Evolutionary conservation across 192 early-diverging fungal species (phyloP).

Genomic region (Chytriomyces confervae): DNA sequence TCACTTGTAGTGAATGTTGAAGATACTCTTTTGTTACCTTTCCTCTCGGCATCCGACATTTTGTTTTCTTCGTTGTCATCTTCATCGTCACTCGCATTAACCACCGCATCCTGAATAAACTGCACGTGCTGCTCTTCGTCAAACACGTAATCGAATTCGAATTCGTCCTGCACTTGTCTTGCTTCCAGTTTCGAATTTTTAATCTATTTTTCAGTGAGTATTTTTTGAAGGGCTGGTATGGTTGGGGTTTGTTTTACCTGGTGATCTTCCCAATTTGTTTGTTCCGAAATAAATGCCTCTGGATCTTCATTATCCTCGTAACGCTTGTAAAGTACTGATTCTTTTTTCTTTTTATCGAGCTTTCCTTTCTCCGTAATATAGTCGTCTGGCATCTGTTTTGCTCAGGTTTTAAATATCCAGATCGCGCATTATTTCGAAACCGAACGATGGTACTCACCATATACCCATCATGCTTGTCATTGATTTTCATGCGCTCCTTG

Average conservation of each 20-base stretch:
- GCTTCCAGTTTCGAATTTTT: slow-evolving; percentile 47
- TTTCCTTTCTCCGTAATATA: slow-evolving; percentile 99
- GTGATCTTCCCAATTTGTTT: slow-evolving; percentile 91
- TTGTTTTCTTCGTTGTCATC: slow-evolving; percentile 33
- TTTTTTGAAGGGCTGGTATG: slow-evolving; percentile 45
- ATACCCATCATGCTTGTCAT: slow-evolving; percentile 84
- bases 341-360: slow-evolving; percentile 93
- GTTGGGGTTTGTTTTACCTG: slow-evolving; percentile 70
- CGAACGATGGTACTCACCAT: slow-evolving; percentile 29
- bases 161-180: slow-evolving; percentile 49
- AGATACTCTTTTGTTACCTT: slow-evolving; percentile 46
- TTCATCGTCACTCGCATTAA: slow-evolving; percentile 39
- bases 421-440: background rate
- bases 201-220: slow-evolving; percentile 43
- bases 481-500: slow-evolving; percentile 79
- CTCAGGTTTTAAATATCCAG: background rate
- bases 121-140: slow-evolving; percentile 87
- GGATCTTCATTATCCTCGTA: slow-evolving; percentile 83
- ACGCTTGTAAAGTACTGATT: slow-evolving; percentile 82
- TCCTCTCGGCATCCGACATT: slow-evolving; percentile 67
- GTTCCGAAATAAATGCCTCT: slow-evolving; percentile 77
- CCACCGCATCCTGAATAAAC: slow-evolving; percentile 79
- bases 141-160: slow-evolving; percentile 92
- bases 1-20: no score
- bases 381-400: slow-evolving; percentile 64